Conservation (phyloP, 768 basidiomycete genomes). For the Ephemerocybe angulata region DNA sequence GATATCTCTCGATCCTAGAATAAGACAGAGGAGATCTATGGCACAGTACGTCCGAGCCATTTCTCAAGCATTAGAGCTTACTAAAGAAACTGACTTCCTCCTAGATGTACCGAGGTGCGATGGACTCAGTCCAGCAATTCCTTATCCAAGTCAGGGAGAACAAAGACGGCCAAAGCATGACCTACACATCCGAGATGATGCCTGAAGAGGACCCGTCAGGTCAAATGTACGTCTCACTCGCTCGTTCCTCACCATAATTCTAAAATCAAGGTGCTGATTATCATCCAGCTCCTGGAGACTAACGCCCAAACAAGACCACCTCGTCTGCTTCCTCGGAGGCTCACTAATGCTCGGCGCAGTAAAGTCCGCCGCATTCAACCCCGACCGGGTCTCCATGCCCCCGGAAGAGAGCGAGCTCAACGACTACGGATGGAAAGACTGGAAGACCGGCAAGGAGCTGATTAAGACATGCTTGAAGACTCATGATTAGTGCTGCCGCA, state of each 20-base stretch:
- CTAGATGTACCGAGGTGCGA: constrained; percentile 85
- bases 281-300: constrained; percentile 61
- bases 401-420: constrained; percentile 61
- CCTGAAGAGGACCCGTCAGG: constrained; percentile 45
- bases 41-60: constrained; percentile 42
- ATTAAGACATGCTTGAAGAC: constrained; percentile 86
- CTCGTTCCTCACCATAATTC: background rate
- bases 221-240: constrained; percentile 25
- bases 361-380: constrained; percentile 51
- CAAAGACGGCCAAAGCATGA: constrained; percentile 47
- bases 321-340: constrained; percentile 93
- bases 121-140: constrained; percentile 72
- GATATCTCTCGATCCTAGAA: constrained; percentile 39
- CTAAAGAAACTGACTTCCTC: background rate
- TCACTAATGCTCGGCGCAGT: constrained; percentile 88
- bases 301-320: constrained; percentile 88
- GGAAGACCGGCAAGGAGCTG: constrained; percentile 77
- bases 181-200: constrained; percentile 79
- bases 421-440: constrained; percentile 65
- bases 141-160: constrained; percentile 73
- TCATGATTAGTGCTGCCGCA: constrained; percentile 54
- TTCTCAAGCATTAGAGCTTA: background rate
- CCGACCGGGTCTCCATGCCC: constrained; percentile 55
- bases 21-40: constrained; percentile 73
- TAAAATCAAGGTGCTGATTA: background rate